Percentiles rank a stretch among this genome's conserved stretches.
These are phyloP conservation scores for Irpex lacteus DNA, from an alignment of 1,284 basidiomycete species.

Conservation along the genomic window DNA sequence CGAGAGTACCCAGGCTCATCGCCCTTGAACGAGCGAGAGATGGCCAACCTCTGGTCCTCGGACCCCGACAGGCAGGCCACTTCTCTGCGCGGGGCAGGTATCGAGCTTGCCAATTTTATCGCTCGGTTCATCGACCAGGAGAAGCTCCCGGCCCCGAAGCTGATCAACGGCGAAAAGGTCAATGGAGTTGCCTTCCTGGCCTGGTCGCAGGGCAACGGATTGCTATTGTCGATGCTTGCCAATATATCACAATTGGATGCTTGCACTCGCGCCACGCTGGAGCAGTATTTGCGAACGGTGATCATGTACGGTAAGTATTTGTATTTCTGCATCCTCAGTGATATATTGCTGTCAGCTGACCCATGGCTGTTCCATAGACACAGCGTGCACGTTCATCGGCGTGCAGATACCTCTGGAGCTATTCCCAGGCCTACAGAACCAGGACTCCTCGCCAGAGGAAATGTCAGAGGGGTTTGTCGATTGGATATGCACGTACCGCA, in stretches of 20 bases:
- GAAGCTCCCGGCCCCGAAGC: background rate
- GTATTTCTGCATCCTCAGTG: too few relatives aligned
- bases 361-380: too few relatives aligned
- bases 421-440: too few relatives aligned
- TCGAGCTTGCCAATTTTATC: constrained; percentile 4
- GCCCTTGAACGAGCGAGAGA: background rate
- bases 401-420: too few relatives aligned
- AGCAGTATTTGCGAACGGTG: constrained; percentile 2
- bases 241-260: background rate
- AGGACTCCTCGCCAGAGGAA: too few relatives aligned
- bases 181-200: constrained; percentile 4
- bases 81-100: background rate
- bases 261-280: background rate
- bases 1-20: constrained; percentile 10
- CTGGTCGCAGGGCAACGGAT: constrained; percentile 9
- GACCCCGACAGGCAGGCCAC: background rate
- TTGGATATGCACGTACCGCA: too few relatives aligned
- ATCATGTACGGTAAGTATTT: constrained; percentile 3
- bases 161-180: background rate
- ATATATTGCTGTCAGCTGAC: too few relatives aligned
- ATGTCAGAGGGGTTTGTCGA: too few relatives aligned
- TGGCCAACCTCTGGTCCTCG: background rate
- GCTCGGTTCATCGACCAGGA: background rate
- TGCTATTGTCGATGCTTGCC: background rate
- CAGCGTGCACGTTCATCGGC: too few relatives aligned